Evolutionary conservation across 495 filamentous ascomycete species (phyloP).

Genomic region (Niebla homalea): DNA sequence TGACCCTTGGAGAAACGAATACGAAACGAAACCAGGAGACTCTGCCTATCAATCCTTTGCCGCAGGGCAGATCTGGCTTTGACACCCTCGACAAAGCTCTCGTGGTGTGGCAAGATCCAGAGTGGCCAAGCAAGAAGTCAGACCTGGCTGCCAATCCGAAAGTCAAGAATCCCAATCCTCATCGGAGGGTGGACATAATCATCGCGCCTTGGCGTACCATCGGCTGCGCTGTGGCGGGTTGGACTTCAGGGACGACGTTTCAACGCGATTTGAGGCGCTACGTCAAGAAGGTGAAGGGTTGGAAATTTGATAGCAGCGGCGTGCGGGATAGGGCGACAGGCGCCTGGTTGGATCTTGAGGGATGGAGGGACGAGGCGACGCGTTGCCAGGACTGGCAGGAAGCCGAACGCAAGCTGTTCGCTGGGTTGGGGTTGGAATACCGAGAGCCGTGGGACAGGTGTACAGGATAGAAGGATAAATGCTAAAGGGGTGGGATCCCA

Average conservation of each 20-base stretch:
- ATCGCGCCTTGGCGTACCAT: conserved; percentile 76
- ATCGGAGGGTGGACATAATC: conserved; percentile 88
- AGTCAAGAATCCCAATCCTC: conserved; percentile 54
- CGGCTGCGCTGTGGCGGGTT: conserved; percentile 78
- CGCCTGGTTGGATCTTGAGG: conserved; percentile 51
- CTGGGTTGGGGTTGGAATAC: conserved; percentile 61
- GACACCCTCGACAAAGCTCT: conserved; percentile 85
- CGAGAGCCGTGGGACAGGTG: conserved; percentile 61
- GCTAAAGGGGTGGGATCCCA: no score
- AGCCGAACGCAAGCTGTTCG: conserved; percentile 72
- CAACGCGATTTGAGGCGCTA: conserved; percentile 73
- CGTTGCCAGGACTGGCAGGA: conserved; percentile 46
- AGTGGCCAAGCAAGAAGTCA: conserved; percentile 30
- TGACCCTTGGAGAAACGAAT: conserved; percentile 51
- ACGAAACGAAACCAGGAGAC: conserved; percentile 61
- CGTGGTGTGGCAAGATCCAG: conserved; percentile 83
- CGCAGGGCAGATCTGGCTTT: conserved; percentile 44
- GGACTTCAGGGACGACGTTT: conserved; percentile 83
- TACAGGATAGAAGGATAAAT: conserved; percentile 39
- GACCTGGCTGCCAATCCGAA: conserved; percentile 22
- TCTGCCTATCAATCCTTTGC: conserved; percentile 34
- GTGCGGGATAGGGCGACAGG: conserved; percentile 55
- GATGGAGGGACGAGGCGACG: conserved; percentile 20
- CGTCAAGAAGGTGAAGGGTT: conserved; percentile 54
- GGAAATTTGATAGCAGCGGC: conserved; percentile 89